Conservation (phyloP, 2,329 filamentous ascomycete species). For the Daldinia eschscholtzii region DNA sequence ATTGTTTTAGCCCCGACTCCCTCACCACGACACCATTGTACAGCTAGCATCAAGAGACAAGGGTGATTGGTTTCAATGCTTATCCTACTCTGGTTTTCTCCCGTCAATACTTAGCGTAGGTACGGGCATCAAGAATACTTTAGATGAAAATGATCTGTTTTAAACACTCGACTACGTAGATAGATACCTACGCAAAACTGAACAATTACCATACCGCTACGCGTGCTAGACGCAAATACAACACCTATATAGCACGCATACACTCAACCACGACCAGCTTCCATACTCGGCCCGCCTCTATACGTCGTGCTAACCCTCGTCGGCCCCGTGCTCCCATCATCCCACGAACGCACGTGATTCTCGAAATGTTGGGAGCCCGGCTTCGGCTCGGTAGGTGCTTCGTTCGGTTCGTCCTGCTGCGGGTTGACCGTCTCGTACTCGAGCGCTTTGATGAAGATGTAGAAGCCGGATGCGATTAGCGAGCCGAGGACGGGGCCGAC, state of each 20-base stretch:
- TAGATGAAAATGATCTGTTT: background rate
- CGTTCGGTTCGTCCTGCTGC: constrained; percentile 11
- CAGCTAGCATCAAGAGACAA: too few relatives aligned
- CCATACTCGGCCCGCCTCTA: constrained; percentile 31
- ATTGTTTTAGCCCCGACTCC: too few relatives aligned
- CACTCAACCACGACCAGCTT: constrained; percentile 21
- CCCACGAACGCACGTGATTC: background rate
- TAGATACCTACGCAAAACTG: background rate
- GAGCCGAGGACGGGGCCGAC: constrained; percentile 56
- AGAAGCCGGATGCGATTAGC: constrained; percentile 53
- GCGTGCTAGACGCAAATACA: background rate
- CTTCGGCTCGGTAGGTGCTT: constrained; percentile 1
- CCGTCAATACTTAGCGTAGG: too few relatives aligned
- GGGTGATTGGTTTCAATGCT: too few relatives aligned
- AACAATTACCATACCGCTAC: background rate
- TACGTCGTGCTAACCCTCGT: constrained; percentile 30
- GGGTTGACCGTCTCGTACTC: constrained; percentile 49
- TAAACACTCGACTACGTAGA: background rate
- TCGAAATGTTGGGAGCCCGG: background rate
- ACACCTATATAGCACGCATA: background rate
- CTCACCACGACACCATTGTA: background rate
- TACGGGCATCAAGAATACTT: too few relatives aligned
- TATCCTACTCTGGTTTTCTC: too few relatives aligned
- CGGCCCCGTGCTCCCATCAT: background rate
- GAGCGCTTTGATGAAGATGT: constrained; percentile 44